Base-by-base conservation (phyloP, 1,284 basidiomycete species). In the Dichomitus squalens region DNA sequence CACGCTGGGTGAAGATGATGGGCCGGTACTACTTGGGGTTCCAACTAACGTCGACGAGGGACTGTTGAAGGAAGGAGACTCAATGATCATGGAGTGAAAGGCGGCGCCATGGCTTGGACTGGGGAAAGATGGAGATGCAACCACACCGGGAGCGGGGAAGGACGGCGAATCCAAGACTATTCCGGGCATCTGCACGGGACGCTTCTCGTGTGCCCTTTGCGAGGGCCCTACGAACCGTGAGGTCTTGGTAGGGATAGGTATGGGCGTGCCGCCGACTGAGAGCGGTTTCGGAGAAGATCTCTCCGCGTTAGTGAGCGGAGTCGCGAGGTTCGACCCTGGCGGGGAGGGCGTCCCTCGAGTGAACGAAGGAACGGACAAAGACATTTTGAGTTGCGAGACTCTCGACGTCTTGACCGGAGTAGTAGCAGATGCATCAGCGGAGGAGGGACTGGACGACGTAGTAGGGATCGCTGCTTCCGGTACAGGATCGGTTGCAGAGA, bases 311-410 rank as follows among this genome's bases (percentile, higher is more conserved):
- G 66, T 66, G 2, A 68, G 51, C 0, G 76, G 72, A 2, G 73
- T 74, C 31, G 61, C 44, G 0, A 61, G 48, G 12, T 68, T 66
- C 14, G 63, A 60, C 47, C 59, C 53, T 4, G 61, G 57, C 2
- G 54, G 40, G 1, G 50, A 48, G 2, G 64, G 55, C 2, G 54
- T 20, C 38, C 39, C 41, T 16, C 25, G 39, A 47, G 9, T 47
- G 35, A 35, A 57, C 20, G 11, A 50, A 16, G 57, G 43, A 35
- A 39, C 56, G 2, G 52, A 38, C 9, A 67, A 65, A 18, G 70
- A 62, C 41, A 72, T 51, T 57, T 75, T 79, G 68, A 82, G 79
- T 62, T 70, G 75, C 1, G 79, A 79, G 64, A 52, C 71, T 63
- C 66, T 79, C 73, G 70, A 80, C 73, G 56, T 70, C 72, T 20